Base-by-base conservation (phyloP, 1,284 basidiomycete genomes). In the Chondrostereum purpureum region DNA sequence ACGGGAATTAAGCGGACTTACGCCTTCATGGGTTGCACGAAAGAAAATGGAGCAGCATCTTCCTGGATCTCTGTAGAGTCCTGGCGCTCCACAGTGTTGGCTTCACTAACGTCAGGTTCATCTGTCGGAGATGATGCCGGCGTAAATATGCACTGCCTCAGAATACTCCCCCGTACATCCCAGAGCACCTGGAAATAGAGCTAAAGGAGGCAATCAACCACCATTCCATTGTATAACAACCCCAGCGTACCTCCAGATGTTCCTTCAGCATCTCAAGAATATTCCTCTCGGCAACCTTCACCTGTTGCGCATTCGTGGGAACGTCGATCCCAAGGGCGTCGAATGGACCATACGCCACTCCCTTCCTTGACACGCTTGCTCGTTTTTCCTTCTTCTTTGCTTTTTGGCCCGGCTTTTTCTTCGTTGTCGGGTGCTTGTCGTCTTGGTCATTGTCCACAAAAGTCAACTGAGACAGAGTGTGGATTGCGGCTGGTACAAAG, bases 21-120 rank as follows among this genome's bases (percentile, higher is more conserved):
- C 64, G 58, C 56, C 63, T 69, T 76, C 62, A 78, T 64, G 0
- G 75, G 71, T 42, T 73, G 75, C 0, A 77, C 64, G 11, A 61
- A 60, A 0, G 74, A 71, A 48, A 64, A 75, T 1, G 64, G 64
- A 0, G 60, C 53, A 1, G 61, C 47, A 4, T 41, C 43, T 27
- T 53, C 49, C 13, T 38, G 5, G 16, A n/a, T 14, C 5, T 14
- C 39, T 19, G n/a, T 2, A 22, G 5, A n/a, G 2, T 21, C 22
- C n/a, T 17, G 6, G 22, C n/a, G 22, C 18, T 22, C 39, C 13
- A 13, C n/a, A n/a, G 2, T 13, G 21, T 5, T 22, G 22, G 16
- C 22, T 23, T 22, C 33, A 23, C 22, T 23, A 27, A n/a, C 35
- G 19, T 13, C 14, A 3, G 19, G 20, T 3, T 21, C 1, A 24